Conservation (phyloP, 768 basidiomycete species). For the Mycena venus region DNA sequence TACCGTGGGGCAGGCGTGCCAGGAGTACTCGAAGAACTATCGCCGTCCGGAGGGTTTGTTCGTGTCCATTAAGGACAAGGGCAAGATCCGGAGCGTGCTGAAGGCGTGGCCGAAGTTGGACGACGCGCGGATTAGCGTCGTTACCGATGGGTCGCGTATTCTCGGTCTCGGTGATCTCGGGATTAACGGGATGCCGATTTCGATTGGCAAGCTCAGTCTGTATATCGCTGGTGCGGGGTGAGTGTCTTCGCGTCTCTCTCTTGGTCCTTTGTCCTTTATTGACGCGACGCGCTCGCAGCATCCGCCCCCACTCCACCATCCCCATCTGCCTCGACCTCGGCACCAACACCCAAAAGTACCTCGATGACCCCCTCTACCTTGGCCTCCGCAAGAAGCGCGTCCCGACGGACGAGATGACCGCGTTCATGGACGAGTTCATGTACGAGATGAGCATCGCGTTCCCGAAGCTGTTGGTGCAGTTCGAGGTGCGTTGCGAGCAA, state of each 20-base stretch:
- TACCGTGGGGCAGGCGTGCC: constrained; percentile 91
- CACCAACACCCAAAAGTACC: constrained; percentile 84
- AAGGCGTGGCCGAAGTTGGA: constrained; percentile 78
- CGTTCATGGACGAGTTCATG: constrained; percentile 97
- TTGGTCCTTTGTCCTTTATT: too few relatives aligned
- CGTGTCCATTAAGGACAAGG: constrained; percentile 87
- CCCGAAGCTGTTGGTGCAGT: constrained; percentile 89
- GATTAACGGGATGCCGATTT: constrained; percentile 89
- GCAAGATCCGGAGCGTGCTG: constrained; percentile 78
- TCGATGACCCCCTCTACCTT: constrained; percentile 92
- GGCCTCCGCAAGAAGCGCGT: constrained; percentile 83
- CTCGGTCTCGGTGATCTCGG: constrained; percentile 90
- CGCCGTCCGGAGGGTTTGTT: constrained; percentile 78
- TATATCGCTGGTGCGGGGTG: constrained; percentile 94
- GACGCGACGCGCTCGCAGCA: constrained; percentile 52
- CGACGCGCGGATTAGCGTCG: constrained; percentile 90
- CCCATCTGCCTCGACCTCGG: constrained; percentile 92
- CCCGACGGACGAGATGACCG: constrained; percentile 73
- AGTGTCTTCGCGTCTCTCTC: too few relatives aligned
- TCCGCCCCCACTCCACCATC: constrained; percentile 82
- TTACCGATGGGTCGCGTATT: constrained; percentile 94
- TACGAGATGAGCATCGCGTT: constrained; percentile 78
- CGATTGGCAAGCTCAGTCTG: constrained; percentile 92
- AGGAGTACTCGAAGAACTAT: constrained; percentile 84
- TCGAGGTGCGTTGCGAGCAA: constrained; percentile 64